Evolutionary conservation across 2,329 filamentous ascomycete genomes (phyloP), one percentile per base, ranked within the genome.

Genomic region (Penicillium sp.): DNA sequence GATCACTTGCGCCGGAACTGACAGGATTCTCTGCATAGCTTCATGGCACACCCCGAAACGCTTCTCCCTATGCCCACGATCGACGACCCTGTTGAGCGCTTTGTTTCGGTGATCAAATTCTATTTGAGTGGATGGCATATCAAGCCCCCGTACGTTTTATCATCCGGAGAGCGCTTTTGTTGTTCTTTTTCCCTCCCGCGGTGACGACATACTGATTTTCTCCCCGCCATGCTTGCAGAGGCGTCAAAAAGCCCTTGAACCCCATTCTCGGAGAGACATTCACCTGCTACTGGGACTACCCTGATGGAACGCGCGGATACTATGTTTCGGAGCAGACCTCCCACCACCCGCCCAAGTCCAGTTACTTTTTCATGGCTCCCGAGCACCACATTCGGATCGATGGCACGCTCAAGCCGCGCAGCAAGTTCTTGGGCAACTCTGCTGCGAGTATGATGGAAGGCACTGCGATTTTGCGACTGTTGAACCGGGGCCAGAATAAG

Each of bases 51-150:
- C 76, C 95, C 95, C 44, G 95, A 99, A 80, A 96, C 93, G 73
- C 89, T 99, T 35, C 87, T 99, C 4, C 89, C 91, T 37, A 95
- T 98, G 78, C 87, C 94, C 49, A 82, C 87, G 51, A 91, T 97
- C 70, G 91, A 98, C 56, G 94, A 99, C 73, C 94, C 95, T 1
- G 83, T 92, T 60, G 84, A 94, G 73, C 88, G 95, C 76, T 99
- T 99, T 75, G 88, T 98, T 33, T 91, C 93, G 15, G 95, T 99
- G 54, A 92, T 97, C 75, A 97, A 96, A 80, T 99, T 99, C 79
- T 99, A 99, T 79, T 84, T 99, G 49, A 97, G 93, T 78, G 95
- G 95, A 72, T 99, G 95, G 95, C 95, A 99, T 78, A 97, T 99
- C 76, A 95, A 94, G 79, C 95, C 95, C 74, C 91, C 93, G 92